Evolutionary conservation across 2,329 filamentous ascomycete species (phyloP), one percentile per base, ranked within the genome.

Genomic region (Cladophialophora exuberans): DNA sequence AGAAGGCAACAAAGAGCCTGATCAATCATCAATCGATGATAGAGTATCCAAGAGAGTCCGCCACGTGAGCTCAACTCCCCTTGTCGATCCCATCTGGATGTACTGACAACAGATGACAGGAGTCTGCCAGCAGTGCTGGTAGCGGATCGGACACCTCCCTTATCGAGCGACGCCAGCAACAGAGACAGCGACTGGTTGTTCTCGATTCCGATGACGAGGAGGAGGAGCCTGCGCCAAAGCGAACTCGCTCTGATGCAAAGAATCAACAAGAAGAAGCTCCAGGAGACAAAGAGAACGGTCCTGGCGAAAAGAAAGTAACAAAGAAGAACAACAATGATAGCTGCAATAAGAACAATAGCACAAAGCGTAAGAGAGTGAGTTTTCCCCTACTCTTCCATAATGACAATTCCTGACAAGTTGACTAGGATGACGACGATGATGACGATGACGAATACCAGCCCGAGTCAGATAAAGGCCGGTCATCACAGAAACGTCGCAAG

Each of bases 331-430:
- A n/a, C n/a, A n/a, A n/a, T n/a, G n/a, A n/a, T n/a, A n/a, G n/a
- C n/a, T n/a, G n/a, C n/a, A n/a, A n/a, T n/a, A n/a, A n/a, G n/a
- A n/a, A n/a, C n/a, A n/a, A n/a, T n/a, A n/a, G n/a, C n/a, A n/a
- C n/a, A n/a, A 52, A 52, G 41, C 38, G 49, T 18, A 52, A 52
- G 22, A n/a, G 49, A 22, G 49, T 52, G 17, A 52, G 49, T 22
- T 20, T 2, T 17, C 15, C 7, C n/a, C n/a, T n/a, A 17, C 17
- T 7, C 2, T n/a, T 23, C 15, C 17, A 45, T 20, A 31, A 23
- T 15, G 28, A n/a, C 7, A 10, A 11, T 17, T n/a, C 44, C 41
- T 52, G 39, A 52, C 49, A 28, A 36, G 13, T n/a, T n/a, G n/a
- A n/a, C n/a, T n/a, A n/a, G n/a, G n/a, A n/a, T 6, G 20, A 25